phyloP scores from a whole-genome alignment of 78 protist genomes.

The Dictyostelium intermedium region DNA sequence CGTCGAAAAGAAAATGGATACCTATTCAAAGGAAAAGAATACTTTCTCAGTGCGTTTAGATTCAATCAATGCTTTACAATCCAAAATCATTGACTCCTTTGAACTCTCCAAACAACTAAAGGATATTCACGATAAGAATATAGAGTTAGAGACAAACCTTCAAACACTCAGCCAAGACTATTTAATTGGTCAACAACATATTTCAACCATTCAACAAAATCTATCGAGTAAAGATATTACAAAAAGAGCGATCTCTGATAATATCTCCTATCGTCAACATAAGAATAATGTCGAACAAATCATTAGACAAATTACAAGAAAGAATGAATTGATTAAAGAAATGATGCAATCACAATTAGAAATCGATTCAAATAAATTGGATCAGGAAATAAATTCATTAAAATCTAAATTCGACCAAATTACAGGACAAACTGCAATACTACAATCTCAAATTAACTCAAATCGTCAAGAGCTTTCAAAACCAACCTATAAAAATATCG shows the following conservation, averaged over 20 bases:
- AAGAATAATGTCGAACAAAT: background rate
- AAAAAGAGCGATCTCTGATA: slow-evolving; percentile 35
- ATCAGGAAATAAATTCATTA: background rate
- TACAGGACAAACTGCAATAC: slow-evolving; percentile 19
- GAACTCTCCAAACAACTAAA: background rate
- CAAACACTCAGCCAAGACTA: background rate
- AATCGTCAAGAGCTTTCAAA: slow-evolving; percentile 18
- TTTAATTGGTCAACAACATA: background rate
- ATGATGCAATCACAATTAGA: background rate
- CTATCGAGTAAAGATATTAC: slow-evolving; percentile 8
- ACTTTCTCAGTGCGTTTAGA: background rate
- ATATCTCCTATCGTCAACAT: slow-evolving; percentile 34
- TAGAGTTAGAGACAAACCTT: background rate
- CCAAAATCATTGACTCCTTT: background rate
- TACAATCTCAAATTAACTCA: slow-evolving; percentile 22
- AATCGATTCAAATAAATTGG: background rate
- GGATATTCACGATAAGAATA: background rate
- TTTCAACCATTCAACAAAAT: background rate
- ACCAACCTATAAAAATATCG: slow-evolving; percentile 53
- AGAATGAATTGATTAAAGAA: background rate
- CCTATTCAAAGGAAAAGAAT: slow-evolving; percentile 40
- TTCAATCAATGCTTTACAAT: background rate
- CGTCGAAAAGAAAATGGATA: background rate
- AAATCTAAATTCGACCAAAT: slow-evolving; percentile 38
- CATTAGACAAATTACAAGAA: background rate